Evolutionary conservation across 352 stramenopile genomes (phyloP).

Genomic region (Globisporangium iwayamae): DNA sequence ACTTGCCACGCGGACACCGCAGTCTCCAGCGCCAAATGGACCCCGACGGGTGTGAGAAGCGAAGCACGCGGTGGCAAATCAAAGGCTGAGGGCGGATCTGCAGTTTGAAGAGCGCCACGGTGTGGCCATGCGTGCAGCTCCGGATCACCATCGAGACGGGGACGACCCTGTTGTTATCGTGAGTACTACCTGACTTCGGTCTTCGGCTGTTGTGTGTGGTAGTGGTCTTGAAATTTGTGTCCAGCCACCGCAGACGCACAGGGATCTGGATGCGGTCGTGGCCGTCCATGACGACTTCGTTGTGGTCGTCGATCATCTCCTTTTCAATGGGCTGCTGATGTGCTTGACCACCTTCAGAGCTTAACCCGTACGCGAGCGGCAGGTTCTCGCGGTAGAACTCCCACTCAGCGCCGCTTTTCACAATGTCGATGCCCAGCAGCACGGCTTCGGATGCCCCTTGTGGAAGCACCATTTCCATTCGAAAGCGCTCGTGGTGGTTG

Average conservation of each 20-base stretch:
- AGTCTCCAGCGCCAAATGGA: conserved; percentile 66
- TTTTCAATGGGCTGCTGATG: conserved; percentile 60
- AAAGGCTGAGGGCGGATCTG: conserved; percentile 73
- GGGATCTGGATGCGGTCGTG: conserved; percentile 85
- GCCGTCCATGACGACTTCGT: conserved; percentile 84
- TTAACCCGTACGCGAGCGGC: conserved; percentile 41
- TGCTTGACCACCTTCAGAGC: not conserved
- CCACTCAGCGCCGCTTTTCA: conserved; percentile 85
- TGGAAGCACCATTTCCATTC: conserved; percentile 70
- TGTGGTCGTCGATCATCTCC: conserved; percentile 91
- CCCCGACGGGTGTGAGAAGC: conserved; percentile 51
- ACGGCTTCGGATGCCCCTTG: conserved; percentile 25
- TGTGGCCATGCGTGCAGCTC: conserved; percentile 87
- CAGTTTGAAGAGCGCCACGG: conserved; percentile 87
- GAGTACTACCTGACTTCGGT: not conserved
- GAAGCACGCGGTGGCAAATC: conserved; percentile 79
- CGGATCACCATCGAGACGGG: conserved; percentile 73
- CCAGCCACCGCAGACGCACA: conserved; percentile 85
- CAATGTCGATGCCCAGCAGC: conserved; percentile 64
- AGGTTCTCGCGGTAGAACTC: conserved; percentile 68
- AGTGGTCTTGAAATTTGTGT: conserved; percentile 10
- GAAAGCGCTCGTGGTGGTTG: conserved; percentile 88
- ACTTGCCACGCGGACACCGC: conserved; percentile 41
- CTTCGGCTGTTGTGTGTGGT: not conserved
- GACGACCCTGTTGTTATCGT: conserved; percentile 17